phyloP scores from a whole-genome alignment of 768 basidiomycete species.

The Lactifluus subvellereus region DNA sequence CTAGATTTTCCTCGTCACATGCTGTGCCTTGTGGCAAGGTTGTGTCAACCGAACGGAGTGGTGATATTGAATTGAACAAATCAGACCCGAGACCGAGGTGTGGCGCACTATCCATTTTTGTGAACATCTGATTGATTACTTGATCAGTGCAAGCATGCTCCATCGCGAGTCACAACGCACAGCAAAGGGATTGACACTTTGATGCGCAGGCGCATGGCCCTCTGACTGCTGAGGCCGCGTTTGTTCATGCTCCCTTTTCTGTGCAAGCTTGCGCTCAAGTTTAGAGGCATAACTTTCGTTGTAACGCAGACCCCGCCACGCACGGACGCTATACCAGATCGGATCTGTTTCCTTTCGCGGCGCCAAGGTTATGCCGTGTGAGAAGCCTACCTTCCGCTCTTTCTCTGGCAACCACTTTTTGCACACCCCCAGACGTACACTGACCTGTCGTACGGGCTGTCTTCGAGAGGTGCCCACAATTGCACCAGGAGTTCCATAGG shows the following conservation, averaged over 20 bases:
- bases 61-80: constrained; percentile 45
- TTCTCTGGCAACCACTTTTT: constrained; percentile 60
- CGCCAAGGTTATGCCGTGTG: constrained; percentile 1
- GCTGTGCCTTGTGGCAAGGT: background rate
- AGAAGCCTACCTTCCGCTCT: constrained; percentile 64
- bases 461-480: constrained; percentile 86
- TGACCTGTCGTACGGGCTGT: constrained; percentile 78
- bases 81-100: constrained; percentile 59
- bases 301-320: constrained; percentile 69
- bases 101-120: constrained; percentile 26
- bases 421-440: constrained; percentile 85
- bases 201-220: constrained; percentile 29
- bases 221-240: constrained; percentile 32
- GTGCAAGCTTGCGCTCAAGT: constrained; percentile 50
- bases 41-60: background rate
- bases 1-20: background rate
- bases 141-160: background rate
- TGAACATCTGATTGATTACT: constrained; percentile 9
- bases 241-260: constrained; percentile 35
- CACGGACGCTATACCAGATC: constrained; percentile 56
- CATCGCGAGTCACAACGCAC: constrained; percentile 35
- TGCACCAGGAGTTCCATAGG: constrained; percentile 82
- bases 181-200: constrained; percentile 63
- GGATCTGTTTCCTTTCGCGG: background rate
- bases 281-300: constrained; percentile 74